Base-by-base conservation (phyloP, 805 yeast species). In the Zygoascus ofunaensis region DNA sequence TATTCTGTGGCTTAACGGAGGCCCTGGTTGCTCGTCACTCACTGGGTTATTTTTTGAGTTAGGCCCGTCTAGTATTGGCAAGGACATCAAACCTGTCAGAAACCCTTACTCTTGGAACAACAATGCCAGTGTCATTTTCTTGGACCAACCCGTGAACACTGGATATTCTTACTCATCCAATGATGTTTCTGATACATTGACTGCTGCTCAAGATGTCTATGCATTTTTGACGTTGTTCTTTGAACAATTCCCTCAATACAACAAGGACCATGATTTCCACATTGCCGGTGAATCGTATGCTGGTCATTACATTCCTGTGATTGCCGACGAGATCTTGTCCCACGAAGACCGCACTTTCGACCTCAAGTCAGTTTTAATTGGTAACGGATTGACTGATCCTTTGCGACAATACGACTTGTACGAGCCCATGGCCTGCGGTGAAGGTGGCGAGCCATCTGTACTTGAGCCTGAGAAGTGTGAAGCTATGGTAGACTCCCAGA, bases 221-320 rank as follows among this genome's bases (percentile, higher is more conserved):
- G 83, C 87, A 1, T 89, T 90, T 65, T 72, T 92, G 59, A 82
- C 82, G 58, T 71, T 90, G 55, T 87, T 90, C 70, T 90, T 82
- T 73, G 78, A 81, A 61, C 80, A 83, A 57, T 87, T 86, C 72
- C 94, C 96, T 40, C 77, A 86, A 62, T 80, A 80, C 64, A 58
- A 71, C 41, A 64, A 71, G 46, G 85, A 54, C 81, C 44, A 47
- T 47, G 72, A 73, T 36, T 86, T 87, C 79, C 95, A 87, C 65
- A 83, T 87, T 61, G 82, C 95, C 41, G 97, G 97, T 55, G 97
- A 87, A 64, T 84, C 94, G 15, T 87, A 89, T 60, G 97, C 90
- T 22, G 97, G 97, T 43, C 95, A 87, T 64, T 89, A 90, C 68
- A 82, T 90, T 53, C 98, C 98, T 15, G 85, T 76, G n/a, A 84